A percentile compares a stretch with the other conserved stretches of the same genome.
These are phyloP conservation scores for Fusarium tupiense DNA, from an alignment of 2,329 filamentous ascomycete genomes.

Conservation along the genomic window DNA sequence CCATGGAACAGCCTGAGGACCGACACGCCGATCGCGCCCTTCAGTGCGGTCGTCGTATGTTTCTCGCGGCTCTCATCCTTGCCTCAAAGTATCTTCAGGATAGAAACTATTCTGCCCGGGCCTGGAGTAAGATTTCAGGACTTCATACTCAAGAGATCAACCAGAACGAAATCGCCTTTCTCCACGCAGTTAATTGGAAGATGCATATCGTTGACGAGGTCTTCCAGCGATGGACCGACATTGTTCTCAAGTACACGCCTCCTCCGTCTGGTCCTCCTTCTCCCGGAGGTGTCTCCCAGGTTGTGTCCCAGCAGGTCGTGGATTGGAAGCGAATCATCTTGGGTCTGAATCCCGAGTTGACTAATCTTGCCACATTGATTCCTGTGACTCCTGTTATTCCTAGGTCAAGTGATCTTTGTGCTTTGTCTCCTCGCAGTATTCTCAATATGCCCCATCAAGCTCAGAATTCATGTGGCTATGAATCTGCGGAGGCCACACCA, in stretches of 20 bases:
- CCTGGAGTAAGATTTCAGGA: conserved; percentile 99
- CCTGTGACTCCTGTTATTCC: conserved; percentile 45
- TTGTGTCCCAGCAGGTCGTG: conserved; percentile 57
- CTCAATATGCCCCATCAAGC: conserved; percentile 55
- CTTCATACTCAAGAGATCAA: conserved; percentile 94
- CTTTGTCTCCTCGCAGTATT: conserved; percentile 55
- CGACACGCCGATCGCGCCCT: conserved; percentile 79
- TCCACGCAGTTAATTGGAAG: conserved; percentile 91
- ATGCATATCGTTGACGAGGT: conserved; percentile 90
- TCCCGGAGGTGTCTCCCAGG: conserved; percentile 57
- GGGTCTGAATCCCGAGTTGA: conserved; percentile 64
- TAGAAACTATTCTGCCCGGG: conserved; percentile 94
- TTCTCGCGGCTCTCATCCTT: conserved; percentile 91
- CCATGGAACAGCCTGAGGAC: conserved; percentile 83
- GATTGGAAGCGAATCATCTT: conserved; percentile 70
- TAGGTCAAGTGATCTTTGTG: conserved; percentile 49
- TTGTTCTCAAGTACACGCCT: conserved; percentile 86
- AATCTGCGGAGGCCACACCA: conserved; percentile 52
- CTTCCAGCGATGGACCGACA: conserved; percentile 93
- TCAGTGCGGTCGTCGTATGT: conserved; percentile 97
- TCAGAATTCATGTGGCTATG: conserved; percentile 46
- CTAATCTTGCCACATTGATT: conserved; percentile 66
- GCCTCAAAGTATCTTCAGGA: conserved; percentile 99
- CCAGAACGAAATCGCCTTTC: conserved; percentile 92
- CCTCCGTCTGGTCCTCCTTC: conserved; percentile 67